These are phyloP conservation scores for Suhomyces kilbournensis DNA, from an alignment of 805 yeast species.

Conservation along the genomic window DNA sequence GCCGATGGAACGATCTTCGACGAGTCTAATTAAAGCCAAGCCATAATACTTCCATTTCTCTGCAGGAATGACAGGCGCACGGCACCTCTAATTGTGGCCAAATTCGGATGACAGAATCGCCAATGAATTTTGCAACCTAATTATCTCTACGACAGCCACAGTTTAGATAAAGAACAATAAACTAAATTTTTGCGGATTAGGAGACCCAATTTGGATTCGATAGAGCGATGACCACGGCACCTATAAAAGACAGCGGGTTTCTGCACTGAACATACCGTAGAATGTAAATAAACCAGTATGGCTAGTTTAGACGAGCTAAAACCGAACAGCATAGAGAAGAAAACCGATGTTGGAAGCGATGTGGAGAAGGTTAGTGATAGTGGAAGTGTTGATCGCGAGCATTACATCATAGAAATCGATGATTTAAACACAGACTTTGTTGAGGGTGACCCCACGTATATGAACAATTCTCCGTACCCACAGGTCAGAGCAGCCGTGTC, in stretches of 20 bases:
- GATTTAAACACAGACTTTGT: slow-evolving; percentile 10
- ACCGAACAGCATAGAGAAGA: slow-evolving; percentile 1
- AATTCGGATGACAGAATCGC: background rate
- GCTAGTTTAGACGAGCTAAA: background rate
- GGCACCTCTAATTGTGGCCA: background rate
- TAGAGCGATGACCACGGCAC: background rate
- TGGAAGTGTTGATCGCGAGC: slow-evolving; percentile 8
- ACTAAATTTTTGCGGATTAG: background rate
- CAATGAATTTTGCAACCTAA: background rate
- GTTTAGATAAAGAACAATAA: background rate
- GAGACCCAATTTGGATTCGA: background rate
- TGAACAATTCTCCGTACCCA: slow-evolving; percentile 19
- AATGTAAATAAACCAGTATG: background rate
- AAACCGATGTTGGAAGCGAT: slow-evolving; percentile 1
- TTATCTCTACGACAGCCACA: background rate
- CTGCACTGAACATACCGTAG: background rate
- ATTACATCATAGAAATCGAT: slow-evolving; percentile 9
- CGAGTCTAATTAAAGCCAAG: background rate
- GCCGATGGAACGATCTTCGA: background rate
- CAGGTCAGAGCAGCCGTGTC: slow-evolving; percentile 23
- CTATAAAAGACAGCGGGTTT: background rate
- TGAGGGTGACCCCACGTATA: slow-evolving; percentile 13
- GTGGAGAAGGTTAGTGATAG: slow-evolving; percentile 7
- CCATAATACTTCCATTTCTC: background rate
- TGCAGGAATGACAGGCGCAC: background rate